These are phyloP conservation scores for Tolypocladium ovalisporum DNA, from an alignment of 2,329 filamentous ascomycete genomes.

Conservation along the genomic window DNA sequence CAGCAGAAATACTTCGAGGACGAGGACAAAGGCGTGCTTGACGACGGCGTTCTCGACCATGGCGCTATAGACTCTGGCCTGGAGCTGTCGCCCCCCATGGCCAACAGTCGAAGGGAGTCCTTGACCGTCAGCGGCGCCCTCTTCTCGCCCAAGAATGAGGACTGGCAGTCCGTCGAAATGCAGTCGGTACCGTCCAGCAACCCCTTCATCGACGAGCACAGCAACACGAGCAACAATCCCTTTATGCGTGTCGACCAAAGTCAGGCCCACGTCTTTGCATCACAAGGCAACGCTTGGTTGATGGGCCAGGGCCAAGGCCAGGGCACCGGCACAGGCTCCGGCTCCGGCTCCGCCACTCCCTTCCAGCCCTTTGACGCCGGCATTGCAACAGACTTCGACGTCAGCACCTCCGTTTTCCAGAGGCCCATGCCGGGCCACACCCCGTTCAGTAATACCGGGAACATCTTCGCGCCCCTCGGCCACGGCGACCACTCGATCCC, in stretches of 20 bases:
- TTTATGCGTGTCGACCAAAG: conserved; percentile 54
- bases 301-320: conserved; percentile 50
- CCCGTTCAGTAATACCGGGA: conserved; percentile 42
- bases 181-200: conserved; percentile 53
- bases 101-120: conserved; percentile 51
- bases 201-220: conserved; percentile 46
- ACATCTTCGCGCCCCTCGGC: conserved; percentile 42
- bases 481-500: conserved; percentile 38
- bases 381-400: conserved; percentile 44
- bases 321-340: conserved; percentile 63
- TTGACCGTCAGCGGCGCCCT: conserved; percentile 45
- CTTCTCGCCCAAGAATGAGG: conserved; percentile 54
- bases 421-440: conserved; percentile 40
- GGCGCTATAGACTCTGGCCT: conserved; percentile 48
- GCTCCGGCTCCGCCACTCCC: conserved; percentile 63
- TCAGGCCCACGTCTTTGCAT: conserved; percentile 30
- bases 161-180: conserved; percentile 56
- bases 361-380: conserved; percentile 52
- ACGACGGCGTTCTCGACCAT: conserved; percentile 51
- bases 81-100: conserved; percentile 53
- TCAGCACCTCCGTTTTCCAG: conserved; percentile 41
- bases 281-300: conserved; percentile 44
- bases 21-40: conserved; percentile 47
- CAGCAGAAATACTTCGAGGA: conserved; percentile 47
- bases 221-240: conserved; percentile 52